Base-by-base conservation (phyloP, 169 alveolate genomes). In the Haemoproteus tartakovskyi region DNA sequence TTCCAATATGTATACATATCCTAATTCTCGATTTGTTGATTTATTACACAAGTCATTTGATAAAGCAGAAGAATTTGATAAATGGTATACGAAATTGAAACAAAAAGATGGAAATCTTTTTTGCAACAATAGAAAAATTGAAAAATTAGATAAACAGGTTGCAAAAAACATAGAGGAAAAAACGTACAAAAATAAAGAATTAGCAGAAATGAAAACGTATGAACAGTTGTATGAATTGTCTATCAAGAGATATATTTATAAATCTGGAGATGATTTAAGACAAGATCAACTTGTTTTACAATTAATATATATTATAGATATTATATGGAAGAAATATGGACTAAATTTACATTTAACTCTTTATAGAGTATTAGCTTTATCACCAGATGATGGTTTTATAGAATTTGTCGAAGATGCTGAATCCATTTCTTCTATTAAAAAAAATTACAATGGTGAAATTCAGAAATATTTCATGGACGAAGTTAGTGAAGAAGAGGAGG, bases 191-290 rank as follows among this genome's bases (percentile, higher is more conserved):
- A 9, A 5, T 6, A 36, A 36, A 36, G 43, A 9, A 3, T n/a
- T 9, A 5, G 36, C 2, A 16, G 2, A 12, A 50, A 1, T n/a
- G 21, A 67, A 67, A 54, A 67, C 19, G 12, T 67, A 67, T 46
- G 56, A 67, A 33, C 74, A 67, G 29, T 54, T 67, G 18, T 67
- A 67, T 2, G 70, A 67, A 11, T 37, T 67, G 47, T 52, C 82
- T 19, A 67, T 67, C 16, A 67, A 67, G 27, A 67, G 43, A 19
- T 67, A 67, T 43, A 92, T 96, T 91, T 95, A 87, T 67, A 96
- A 96, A 63, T 95, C 90, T 8, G 98, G 98, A n/a, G 99, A 96
- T 78, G 99, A 96, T 80, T 89, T 96, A 62, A 79, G 98, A 19
- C 98, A 95, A 64, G 99, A 96, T 87, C 94, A 93, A 57, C 87